phyloP scores from a whole-genome alignment of 192 early-diverging fungal genomes.

The Coemansia sp. region DNA sequence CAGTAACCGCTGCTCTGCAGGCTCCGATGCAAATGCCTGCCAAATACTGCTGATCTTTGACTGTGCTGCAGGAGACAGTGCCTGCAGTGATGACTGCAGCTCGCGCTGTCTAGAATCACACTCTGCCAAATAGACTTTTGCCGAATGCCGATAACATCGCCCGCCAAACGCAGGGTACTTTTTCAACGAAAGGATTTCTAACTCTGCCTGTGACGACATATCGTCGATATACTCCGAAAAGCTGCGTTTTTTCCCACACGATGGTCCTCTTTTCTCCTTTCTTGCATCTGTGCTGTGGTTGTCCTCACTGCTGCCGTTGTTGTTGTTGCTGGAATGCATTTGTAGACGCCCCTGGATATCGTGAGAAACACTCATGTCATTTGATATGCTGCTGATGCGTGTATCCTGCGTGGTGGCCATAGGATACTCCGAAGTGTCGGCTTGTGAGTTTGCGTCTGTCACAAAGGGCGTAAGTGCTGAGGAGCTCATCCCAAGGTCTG shows the following conservation, averaged over 20 bases:
- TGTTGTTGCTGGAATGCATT: constrained; percentile 6
- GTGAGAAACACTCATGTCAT: constrained; percentile 20
- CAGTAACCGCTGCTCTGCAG: constrained; percentile 63
- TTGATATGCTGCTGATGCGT: constrained; percentile 6
- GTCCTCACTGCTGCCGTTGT: not conserved
- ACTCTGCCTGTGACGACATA: constrained; percentile 8
- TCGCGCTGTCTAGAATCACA: constrained; percentile 36
- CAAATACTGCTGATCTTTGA: constrained; percentile 70
- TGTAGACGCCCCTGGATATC: not conserved
- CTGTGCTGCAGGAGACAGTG: constrained; percentile 60
- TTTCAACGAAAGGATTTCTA: constrained; percentile 30
- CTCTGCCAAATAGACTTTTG: constrained; percentile 51
- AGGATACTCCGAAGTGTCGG: constrained; percentile 1
- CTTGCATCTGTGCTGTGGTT: not conserved
- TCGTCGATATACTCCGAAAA: constrained; percentile 26
- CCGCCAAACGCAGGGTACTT: constrained; percentile 52
- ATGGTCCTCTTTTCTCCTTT: not conserved
- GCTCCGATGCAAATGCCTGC: constrained; percentile 68
- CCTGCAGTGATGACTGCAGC: constrained; percentile 60
- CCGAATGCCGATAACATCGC: constrained; percentile 56
- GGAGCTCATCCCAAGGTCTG: not conserved
- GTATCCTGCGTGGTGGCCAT: not conserved
- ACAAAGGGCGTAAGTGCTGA: constrained; percentile 3
- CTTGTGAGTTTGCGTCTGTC: not conserved
- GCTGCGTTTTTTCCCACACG: constrained; percentile 38